These are phyloP conservation scores for Dactylorhiza incarnata DNA, from an alignment of 106 monocot genomes.

Conservation along the genomic window DNA sequence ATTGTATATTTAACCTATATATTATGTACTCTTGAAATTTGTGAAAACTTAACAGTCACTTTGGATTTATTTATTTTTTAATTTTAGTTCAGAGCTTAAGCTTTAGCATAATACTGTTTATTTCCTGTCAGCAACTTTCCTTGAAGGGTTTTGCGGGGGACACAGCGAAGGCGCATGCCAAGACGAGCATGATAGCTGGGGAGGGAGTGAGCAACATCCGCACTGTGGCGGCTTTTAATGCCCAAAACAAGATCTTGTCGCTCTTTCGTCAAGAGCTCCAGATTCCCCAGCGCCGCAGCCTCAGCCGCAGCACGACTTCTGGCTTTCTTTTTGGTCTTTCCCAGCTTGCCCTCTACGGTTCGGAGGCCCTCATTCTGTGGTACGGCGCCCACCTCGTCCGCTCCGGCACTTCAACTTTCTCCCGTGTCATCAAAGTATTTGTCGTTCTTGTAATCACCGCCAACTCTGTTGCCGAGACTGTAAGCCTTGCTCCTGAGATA, in stretches of 20 bases:
- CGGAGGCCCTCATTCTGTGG: constrained; percentile 77
- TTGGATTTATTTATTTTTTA: no score
- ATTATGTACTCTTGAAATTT: no score
- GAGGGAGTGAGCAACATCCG: constrained; percentile 94
- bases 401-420: constrained; percentile 65
- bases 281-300: constrained; percentile 42
- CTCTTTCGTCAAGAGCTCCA: constrained; percentile 55
- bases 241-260: constrained; percentile 66
- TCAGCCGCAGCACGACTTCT: constrained; percentile 55
- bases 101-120: no score
- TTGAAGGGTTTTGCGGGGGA: constrained; percentile 93
- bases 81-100: no score
- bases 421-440: constrained; percentile 80
- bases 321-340: constrained; percentile 65
- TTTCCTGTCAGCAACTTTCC: constrained; percentile 66
- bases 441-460: constrained; percentile 84
- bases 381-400: constrained; percentile 67
- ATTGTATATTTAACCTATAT: no score
- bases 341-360: constrained; percentile 63
- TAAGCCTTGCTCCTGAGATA: constrained; percentile 84
- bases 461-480: constrained; percentile 73
- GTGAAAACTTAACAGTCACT: no score
- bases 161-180: constrained; percentile 92
- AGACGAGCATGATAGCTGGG: constrained; percentile 93
- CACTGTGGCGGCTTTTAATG: constrained; percentile 89